Base-by-base conservation (phyloP, 1,284 basidiomycete genomes). In the Athelia sp. region DNA sequence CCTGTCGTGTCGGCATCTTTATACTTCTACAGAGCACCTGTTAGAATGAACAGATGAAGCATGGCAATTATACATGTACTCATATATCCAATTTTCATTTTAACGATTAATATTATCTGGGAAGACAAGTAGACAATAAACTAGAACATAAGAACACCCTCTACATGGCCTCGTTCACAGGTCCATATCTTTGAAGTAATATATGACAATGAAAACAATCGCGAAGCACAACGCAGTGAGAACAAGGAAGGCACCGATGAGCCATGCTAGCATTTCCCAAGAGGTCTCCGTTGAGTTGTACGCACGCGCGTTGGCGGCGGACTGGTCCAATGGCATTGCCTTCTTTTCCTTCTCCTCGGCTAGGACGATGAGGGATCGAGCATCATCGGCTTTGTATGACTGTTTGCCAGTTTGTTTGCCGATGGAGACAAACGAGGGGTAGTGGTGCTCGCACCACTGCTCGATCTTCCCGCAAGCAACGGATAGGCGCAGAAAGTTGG, bases 391-490 rank as follows among this genome's bases (percentile, higher is more conserved):
- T 58, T 76, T 64, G 58, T 78, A 71, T 15, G 60, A 68, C 54
- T 69, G 61, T 18, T 67, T 62, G 22, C 58, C 55, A 38, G 59
- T 58, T 29, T 65, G 62, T 4, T 64, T 50, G 8, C 66, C 55
- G 56, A 91, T 62, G 13, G 70, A 57, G 48, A 94, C 80, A 71
- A 93, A 93, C 2, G 90, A 88, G 2, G 92, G 92, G 69, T 90
- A 95, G 69, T 93, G 77, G 59, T 84, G 86, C 67, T 97, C 93
- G 54, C 76, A 84, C 93, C 93, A 97, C 69, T 86, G 82, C 59
- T 96, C 93, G 63, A 97, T 90, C 90, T 94, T 87, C 52, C 87
- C 87, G 56, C 89, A 92, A 3, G 86, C 82, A 46, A 95, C 79
- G 38, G 86, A 87, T 53, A 97, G 69, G 40, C 79, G 79, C 53